Percentiles rank a stretch among this genome's conserved stretches.
These are phyloP conservation scores for Plantago major DNA, from an alignment of 257 asterid species.

Conservation along the genomic window DNA sequence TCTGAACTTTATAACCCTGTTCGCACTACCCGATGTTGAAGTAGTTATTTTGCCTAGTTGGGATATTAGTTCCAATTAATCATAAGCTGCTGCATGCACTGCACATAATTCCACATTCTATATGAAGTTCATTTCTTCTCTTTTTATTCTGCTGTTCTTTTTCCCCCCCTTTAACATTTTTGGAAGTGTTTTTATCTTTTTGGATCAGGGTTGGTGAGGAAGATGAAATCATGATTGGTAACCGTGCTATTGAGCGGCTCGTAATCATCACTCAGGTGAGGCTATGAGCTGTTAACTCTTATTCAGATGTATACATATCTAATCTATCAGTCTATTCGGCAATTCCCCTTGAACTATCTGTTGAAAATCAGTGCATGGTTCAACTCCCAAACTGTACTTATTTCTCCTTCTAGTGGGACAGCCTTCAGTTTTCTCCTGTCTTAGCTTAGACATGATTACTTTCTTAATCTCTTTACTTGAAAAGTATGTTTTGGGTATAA, in stretches of 20 bases:
- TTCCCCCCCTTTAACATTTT: background rate
- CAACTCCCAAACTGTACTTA: background rate
- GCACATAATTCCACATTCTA: background rate
- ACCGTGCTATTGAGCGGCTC: conserved; percentile 73
- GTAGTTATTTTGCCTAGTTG: background rate
- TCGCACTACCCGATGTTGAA: background rate
- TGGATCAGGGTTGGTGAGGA: conserved; percentile 62
- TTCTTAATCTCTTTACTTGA: background rate
- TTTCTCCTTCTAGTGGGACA: too few relatives aligned
- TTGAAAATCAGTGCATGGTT: background rate
- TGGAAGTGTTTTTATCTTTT: conserved; percentile 5
- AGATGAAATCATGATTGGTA: conserved; percentile 54
- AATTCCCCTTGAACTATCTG: background rate
- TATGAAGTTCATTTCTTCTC: too few relatives aligned
- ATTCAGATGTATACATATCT: background rate
- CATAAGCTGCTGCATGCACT: background rate
- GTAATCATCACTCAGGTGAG: conserved; percentile 84
- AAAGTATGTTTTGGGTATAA: background rate
- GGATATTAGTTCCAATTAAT: conserved; percentile 13
- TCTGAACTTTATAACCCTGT: background rate
- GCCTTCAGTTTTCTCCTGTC: background rate
- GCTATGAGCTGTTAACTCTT: conserved; percentile 14
- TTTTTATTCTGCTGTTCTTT: too few relatives aligned
- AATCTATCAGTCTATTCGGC: background rate
- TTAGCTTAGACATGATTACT: conserved; percentile 8